These are phyloP conservation scores for Thalia dealbata DNA, from an alignment of 176 grass and related monocot genomes.

Conservation along the genomic window DNA sequence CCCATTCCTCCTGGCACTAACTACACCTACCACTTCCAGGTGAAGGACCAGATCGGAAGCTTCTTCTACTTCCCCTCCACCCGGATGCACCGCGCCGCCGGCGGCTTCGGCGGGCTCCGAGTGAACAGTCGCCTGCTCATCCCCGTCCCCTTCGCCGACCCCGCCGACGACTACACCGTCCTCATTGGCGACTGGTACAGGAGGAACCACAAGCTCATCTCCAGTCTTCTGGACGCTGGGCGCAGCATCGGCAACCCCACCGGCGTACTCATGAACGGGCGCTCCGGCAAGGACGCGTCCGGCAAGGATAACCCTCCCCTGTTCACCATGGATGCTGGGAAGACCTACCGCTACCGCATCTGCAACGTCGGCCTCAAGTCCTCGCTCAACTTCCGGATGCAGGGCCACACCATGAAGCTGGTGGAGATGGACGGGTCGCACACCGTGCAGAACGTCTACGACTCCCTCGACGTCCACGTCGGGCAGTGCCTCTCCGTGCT, in stretches of 20 bases:
- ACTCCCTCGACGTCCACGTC: constrained; percentile 1
- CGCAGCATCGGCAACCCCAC: background rate
- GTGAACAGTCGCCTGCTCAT: constrained; percentile 2
- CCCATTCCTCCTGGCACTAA: background rate
- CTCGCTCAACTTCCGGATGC: constrained; percentile 8
- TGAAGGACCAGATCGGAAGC: constrained; percentile 8
- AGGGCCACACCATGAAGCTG: background rate
- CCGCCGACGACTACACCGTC: constrained; percentile 1
- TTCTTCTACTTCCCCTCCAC: constrained; percentile 1
- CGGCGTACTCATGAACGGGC: background rate
- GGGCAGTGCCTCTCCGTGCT: constrained; percentile 1
- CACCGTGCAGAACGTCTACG: background rate
- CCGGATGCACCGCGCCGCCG: background rate
- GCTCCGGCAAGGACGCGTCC: background rate
- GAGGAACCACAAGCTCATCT: background rate
- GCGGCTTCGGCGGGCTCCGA: background rate
- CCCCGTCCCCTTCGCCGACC: background rate
- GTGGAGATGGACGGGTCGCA: constrained; percentile 6
- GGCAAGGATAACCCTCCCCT: background rate
- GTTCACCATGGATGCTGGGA: constrained; percentile 2
- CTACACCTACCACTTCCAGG: constrained; percentile 1
- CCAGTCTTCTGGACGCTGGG: background rate
- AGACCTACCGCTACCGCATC: constrained; percentile 5
- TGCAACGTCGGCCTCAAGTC: constrained; percentile 2
- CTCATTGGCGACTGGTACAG: constrained; percentile 8